A percentile compares a stretch with the other conserved stretches of the same genome.
Conservation (phyloP, 345 rosid species). For the Rhodomyrtus tomentosa region DNA sequence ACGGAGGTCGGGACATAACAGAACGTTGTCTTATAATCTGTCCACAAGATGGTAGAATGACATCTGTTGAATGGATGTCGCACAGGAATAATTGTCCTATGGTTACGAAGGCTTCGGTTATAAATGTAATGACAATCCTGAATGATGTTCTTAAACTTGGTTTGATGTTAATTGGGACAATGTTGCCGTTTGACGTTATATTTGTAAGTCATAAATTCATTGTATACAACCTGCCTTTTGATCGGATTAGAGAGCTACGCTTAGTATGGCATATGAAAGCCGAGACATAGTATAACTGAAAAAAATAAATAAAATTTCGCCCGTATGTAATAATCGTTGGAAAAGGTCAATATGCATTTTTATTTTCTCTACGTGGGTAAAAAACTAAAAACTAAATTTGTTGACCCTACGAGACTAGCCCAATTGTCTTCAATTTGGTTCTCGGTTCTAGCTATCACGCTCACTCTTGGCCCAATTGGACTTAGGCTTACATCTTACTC, state of each 20-base stretch:
- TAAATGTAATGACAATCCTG: neutral
- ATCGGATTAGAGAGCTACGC: neutral
- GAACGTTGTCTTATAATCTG: too few species aligned
- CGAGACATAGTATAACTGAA: too few species aligned
- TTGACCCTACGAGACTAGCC: neutral
- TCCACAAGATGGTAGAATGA: neutral
- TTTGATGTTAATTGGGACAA: neutral
- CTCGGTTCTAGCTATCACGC: neutral
- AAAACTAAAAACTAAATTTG: neutral
- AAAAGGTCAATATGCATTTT: neutral
- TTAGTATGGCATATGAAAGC: too few species aligned
- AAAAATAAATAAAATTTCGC: too few species aligned
- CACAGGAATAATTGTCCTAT: neutral
- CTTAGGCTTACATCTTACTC: neutral
- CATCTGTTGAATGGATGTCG: neutral
- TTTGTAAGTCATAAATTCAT: neutral
- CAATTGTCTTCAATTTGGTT: rapidly evolving
- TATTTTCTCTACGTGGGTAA: neutral
- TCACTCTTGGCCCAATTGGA: neutral
- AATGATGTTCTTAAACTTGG: neutral
- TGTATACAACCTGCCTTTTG: neutral
- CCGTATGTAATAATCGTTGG: too few species aligned
- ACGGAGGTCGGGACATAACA: neutral
- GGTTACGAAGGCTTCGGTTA: neutral
- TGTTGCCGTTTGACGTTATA: neutral